Evolutionary conservation across 345 rosid species (phyloP), one percentile per base, ranked within the genome.

Genomic region (Euclidium syriacum): DNA sequence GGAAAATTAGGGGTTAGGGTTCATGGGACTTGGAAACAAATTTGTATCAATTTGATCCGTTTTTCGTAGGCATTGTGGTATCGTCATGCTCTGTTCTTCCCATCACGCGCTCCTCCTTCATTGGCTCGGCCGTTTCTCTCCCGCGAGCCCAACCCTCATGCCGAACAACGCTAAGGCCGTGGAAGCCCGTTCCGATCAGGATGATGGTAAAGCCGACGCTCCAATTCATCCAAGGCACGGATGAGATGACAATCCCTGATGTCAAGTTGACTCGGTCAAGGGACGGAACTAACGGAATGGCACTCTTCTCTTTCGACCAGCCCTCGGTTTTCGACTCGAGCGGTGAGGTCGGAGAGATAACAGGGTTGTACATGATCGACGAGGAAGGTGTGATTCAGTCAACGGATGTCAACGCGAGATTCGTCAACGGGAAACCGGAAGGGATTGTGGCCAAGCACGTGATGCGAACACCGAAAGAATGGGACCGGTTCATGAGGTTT

Each of bases 401-500:
- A 0, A 91, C 87, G 0, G 97, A 94, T 65, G 99, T 89, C 29
- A 94, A 62, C 70, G 99, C 99, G 4, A 94, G 91, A 59, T 94
- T 89, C 38, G 83, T 89, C 1, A 87, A 94, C 2, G 97, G 99
- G 49, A 94, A 81, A 68, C 99, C 99, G 2, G 80, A 91, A 0
- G 79, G 80, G 58, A 79, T 94, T 7, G 97, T 89, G 65, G 96
- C 99, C 0, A 94, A 82, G 76, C 89, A 83, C 52, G 18, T 90
- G 16, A 94, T 94, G 99, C 74, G 90, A 41, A 35, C 84, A 0
- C 95, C 95, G 0, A 76, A 80, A 18, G 99, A 89, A 12, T 87
- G 99, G 96, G 99, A 90, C 56, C 78, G 99, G 62, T 90, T 94
- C 80, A 90, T 87, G 99, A 82, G 96, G 73, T 94, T 94, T 78